These are phyloP conservation scores for Heritiera littoralis DNA, from an alignment of 345 rosid genomes.

Conservation along the genomic window DNA sequence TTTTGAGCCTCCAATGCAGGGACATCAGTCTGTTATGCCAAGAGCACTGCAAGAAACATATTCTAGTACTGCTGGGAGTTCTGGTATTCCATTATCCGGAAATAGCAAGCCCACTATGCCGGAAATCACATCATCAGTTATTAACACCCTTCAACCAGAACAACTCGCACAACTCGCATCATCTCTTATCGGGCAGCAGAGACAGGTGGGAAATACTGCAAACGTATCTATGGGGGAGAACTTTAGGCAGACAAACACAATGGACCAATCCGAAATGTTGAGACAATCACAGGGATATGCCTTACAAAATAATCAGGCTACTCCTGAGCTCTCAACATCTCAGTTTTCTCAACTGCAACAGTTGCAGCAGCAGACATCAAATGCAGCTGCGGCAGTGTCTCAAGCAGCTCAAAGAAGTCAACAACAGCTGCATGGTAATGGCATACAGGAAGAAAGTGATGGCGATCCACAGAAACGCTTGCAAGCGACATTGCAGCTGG, in stretches of 20 bases:
- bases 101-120: constrained; percentile 29
- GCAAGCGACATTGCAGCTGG: constrained; percentile 84
- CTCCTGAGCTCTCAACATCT: constrained; percentile 43
- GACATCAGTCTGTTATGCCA: constrained; percentile 32
- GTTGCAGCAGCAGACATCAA: constrained; percentile 47
- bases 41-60: constrained; percentile 39
- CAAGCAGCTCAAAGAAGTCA: constrained; percentile 32
- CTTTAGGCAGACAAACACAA: constrained; percentile 31
- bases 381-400: constrained; percentile 14
- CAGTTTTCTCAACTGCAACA: constrained; percentile 52
- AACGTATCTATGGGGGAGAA: constrained; percentile 37
- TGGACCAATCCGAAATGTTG: constrained; percentile 33
- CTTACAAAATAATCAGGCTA: constrained; percentile 37
- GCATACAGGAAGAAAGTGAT: constrained; percentile 57
- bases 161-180: constrained; percentile 75
- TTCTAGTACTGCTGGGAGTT: constrained; percentile 28
- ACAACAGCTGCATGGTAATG: constrained; percentile 41
- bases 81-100: constrained; percentile 38
- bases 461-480: constrained; percentile 84
- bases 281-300: constrained; percentile 44
- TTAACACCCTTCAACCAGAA: constrained; percentile 50
- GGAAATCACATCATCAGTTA: constrained; percentile 43
- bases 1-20: constrained; percentile 36
- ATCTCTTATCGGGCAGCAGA: constrained; percentile 64
- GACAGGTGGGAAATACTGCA: constrained; percentile 41